Evolutionary conservation across 306 rosid species (phyloP).

Genomic region (Cyamopsis tetragonoloba): DNA sequence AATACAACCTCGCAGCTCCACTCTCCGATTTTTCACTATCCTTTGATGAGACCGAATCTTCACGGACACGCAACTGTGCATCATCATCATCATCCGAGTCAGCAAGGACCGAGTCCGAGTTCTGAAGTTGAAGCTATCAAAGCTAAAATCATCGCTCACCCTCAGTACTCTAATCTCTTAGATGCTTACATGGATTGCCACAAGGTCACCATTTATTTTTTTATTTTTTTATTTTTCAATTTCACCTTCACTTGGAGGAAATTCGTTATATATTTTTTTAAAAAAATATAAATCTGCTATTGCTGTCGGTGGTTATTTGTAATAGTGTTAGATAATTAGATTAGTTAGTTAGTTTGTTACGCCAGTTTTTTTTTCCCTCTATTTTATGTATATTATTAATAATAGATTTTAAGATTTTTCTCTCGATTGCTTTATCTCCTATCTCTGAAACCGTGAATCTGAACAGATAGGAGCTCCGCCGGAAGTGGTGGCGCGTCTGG

Average conservation of each 20-base stretch:
- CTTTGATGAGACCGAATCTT: slow-evolving; percentile 45
- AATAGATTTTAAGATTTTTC: neutral
- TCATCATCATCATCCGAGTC: slow-evolving; percentile 33
- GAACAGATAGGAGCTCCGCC: slow-evolving; percentile 95
- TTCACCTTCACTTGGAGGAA: no score
- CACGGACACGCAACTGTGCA: slow-evolving; percentile 22
- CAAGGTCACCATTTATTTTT: slow-evolving; percentile 44
- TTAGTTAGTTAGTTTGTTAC: no score
- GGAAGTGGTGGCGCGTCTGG: slow-evolving; percentile 75
- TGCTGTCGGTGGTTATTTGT: no score
- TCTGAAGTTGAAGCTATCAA: slow-evolving; percentile 71
- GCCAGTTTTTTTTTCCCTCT: neutral
- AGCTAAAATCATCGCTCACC: slow-evolving; percentile 90
- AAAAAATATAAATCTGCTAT: no score
- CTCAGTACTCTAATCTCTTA: slow-evolving; percentile 79
- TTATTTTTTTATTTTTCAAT: neutral
- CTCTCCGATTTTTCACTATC: slow-evolving; percentile 54
- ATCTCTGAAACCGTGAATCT: neutral
- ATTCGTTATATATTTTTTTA: no score
- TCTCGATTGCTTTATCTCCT: neutral
- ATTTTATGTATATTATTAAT: neutral
- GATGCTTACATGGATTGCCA: slow-evolving; percentile 98
- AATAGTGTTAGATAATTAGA: no score
- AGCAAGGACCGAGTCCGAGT: slow-evolving; percentile 31
- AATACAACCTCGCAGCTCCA: slow-evolving; percentile 53